These are phyloP conservation scores for Ascosphaera acerosa DNA, from an alignment of 2,329 filamentous ascomycete genomes.

Conservation along the genomic window DNA sequence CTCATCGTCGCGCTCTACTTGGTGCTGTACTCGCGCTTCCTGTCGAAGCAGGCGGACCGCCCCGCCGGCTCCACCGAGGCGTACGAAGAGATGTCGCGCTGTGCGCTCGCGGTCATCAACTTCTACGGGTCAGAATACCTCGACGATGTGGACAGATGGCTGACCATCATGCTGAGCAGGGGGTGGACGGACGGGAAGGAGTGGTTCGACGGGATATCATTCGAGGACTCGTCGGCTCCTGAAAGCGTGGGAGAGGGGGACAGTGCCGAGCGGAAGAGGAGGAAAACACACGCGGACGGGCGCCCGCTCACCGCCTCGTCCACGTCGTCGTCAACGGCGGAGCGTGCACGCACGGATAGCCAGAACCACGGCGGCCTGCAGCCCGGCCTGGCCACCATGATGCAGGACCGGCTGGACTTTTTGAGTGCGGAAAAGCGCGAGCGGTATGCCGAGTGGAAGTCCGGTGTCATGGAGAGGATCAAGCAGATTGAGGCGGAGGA, in stretches of 20 bases:
- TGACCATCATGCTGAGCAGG: constrained; percentile 27
- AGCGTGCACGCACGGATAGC: constrained; percentile 3
- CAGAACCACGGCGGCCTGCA: constrained; percentile 14
- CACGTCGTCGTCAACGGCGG: constrained; percentile 4
- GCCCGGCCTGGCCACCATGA: constrained; percentile 25
- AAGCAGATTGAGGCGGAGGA: constrained; percentile 10
- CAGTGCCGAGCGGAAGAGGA: constrained; percentile 10
- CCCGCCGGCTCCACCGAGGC: constrained; percentile 2
- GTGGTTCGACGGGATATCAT: constrained; percentile 38
- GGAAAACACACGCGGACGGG: constrained; percentile 4
- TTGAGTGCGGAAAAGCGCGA: constrained; percentile 19
- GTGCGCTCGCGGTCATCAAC: constrained; percentile 14
- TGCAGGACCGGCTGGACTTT: constrained; percentile 24
- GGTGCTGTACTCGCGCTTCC: constrained; percentile 17
- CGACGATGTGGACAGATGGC: constrained; percentile 34
- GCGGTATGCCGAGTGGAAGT: constrained; percentile 21
- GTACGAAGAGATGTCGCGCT: constrained; percentile 17
- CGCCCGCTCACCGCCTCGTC: constrained; percentile 1
- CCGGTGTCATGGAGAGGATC: constrained; percentile 16
- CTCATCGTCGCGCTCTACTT: constrained; percentile 21
- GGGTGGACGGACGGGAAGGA: constrained; percentile 32
- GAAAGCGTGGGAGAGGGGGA: constrained; percentile 14
- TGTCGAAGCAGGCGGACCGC: constrained; percentile 18
- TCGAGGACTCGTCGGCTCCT: constrained; percentile 5
- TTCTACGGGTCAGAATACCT: constrained; percentile 11